Base-by-base conservation (phyloP, 2,329 filamentous ascomycete genomes). In the Proliferodiscus dingleyae region DNA sequence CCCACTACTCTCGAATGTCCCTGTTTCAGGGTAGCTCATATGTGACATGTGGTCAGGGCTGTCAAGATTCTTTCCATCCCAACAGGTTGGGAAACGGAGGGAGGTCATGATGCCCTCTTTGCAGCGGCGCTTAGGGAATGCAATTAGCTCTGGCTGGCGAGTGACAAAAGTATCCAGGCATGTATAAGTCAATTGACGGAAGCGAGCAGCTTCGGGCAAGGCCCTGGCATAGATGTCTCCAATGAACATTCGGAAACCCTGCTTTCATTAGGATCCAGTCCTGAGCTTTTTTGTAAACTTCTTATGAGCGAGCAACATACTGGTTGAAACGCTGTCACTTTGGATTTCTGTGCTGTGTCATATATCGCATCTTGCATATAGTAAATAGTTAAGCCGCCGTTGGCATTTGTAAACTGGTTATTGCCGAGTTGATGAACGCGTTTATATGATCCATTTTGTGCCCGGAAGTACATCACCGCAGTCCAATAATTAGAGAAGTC, bases 221-320 rank as follows among this genome's bases (percentile, higher is more conserved):
- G 57, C 67, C 16, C 64, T 57, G 23, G 63, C 65, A 18, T 59
- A 50, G 11, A 63, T 59, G 37, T 71, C 63, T 24, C 69, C 71
- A 40, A 71, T 61, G 37, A 71, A 63, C 69, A 71, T 71, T 18
- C 69, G 64, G 59, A 72, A 73, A 2, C 70, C 54, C n/a, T n/a
- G n/a, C n/a, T n/a, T n/a, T n/a, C n/a, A n/a, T n/a, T n/a, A n/a
- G n/a, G n/a, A n/a, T n/a, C n/a, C n/a, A n/a, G n/a, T n/a, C n/a
- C n/a, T n/a, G n/a, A n/a, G n/a, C n/a, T n/a, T n/a, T n/a, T n/a
- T n/a, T n/a, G n/a, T n/a, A n/a, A n/a, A n/a, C n/a, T n/a, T n/a
- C n/a, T n/a, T n/a, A n/a, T n/a, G n/a, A n/a, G n/a, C n/a, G n/a
- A n/a, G n/a, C n/a, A n/a, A n/a, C n/a, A n/a, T n/a, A n/a, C n/a